Base-by-base conservation (phyloP, 2,329 filamentous ascomycete species). In the Diaporthe nobilis region DNA sequence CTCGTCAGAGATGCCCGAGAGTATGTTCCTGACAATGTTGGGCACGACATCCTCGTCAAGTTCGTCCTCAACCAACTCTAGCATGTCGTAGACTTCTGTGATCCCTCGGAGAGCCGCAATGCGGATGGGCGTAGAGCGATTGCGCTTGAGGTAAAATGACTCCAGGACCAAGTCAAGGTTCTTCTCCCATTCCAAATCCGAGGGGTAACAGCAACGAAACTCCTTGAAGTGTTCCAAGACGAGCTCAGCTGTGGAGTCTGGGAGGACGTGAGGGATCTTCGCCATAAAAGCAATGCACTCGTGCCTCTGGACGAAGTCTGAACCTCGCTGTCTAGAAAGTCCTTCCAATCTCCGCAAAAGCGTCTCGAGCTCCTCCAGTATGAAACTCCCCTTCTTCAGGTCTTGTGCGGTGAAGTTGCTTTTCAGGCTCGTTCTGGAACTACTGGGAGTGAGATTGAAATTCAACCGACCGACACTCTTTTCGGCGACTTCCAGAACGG, bases 201-300 rank as follows among this genome's bases (percentile, higher is more conserved):
- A 94, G 3, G 94, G 94, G 60, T 92, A 93, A 79, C 94, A 94
- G 79, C 91, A 92, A 61, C 92, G 88, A 78, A 93, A 93, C 72
- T 94, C 90, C 73, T 89, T 88, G 78, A 93, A 94, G 81, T 94
- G 91, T 60, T 91, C 89, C 58, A 95, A 88, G 34, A 95, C 89
- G 15, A 93, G 85, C 63, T 88, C 89, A 2, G 90, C 92, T 12
- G 91, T 90, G 5, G 90, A 89, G 80, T 95, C 92, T 8, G 92
- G 91, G 12, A 95, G 87, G 49, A 91, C 87, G 22, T 86, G 84
- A 73, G 92, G 90, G 22, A 94, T 88, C 34, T 88, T 86, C 42
- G 90, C 87, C 77, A 95, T 92, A 79, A 95, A 93, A 28, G 88
- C 85, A 82, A 95, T 90, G 71, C 94, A 91, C 25, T 90, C 89